Conservation (phyloP, 192 early-diverging fungal species). For the Radiomyces spectabilis region DNA sequence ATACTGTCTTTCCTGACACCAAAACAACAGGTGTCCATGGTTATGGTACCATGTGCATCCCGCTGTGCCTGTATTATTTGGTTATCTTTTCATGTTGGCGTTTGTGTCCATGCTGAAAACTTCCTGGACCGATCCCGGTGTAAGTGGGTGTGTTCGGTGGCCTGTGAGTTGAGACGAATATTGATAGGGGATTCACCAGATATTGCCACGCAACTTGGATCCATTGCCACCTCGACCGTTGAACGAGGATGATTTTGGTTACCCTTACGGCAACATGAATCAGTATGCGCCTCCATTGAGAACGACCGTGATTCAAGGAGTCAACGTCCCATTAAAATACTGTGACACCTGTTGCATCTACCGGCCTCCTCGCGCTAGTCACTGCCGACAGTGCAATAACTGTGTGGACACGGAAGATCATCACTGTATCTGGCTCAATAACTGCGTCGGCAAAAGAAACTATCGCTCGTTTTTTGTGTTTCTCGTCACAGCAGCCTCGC, state of each 20-base stretch:
- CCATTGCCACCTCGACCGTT: slow-evolving; percentile 40
- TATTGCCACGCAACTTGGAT: slow-evolving; percentile 68
- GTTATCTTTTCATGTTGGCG: slow-evolving; percentile 54
- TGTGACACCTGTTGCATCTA: slow-evolving; percentile 88
- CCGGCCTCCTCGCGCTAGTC: slow-evolving; percentile 81
- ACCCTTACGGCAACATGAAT: not conserved
- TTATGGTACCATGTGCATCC: slow-evolving; percentile 53
- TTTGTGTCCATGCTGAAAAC: slow-evolving; percentile 64
- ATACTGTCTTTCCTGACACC: not conserved
- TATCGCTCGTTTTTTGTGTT: slow-evolving; percentile 82
- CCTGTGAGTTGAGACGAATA: not conserved
- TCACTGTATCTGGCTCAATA: slow-evolving; percentile 93
- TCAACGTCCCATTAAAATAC: slow-evolving; percentile 67
- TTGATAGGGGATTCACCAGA: slow-evolving; percentile 11
- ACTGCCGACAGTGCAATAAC: slow-evolving; percentile 85
- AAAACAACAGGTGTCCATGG: slow-evolving; percentile 48
- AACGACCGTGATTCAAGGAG: slow-evolving; percentile 53
- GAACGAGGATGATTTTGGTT: not conserved
- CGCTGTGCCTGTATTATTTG: slow-evolving; percentile 58
- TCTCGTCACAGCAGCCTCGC: slow-evolving; percentile 48
- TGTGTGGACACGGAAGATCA: slow-evolving; percentile 87
- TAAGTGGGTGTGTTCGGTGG: slow-evolving; percentile 4
- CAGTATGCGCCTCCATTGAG: slow-evolving; percentile 38
- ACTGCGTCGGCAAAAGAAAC: slow-evolving; percentile 83
- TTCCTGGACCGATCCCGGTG: slow-evolving; percentile 70